Percentiles rank a stretch among this genome's conserved stretches.
phyloP scores from a whole-genome alignment of 768 basidiomycete species.

The Hygrocybe coccinea region DNA sequence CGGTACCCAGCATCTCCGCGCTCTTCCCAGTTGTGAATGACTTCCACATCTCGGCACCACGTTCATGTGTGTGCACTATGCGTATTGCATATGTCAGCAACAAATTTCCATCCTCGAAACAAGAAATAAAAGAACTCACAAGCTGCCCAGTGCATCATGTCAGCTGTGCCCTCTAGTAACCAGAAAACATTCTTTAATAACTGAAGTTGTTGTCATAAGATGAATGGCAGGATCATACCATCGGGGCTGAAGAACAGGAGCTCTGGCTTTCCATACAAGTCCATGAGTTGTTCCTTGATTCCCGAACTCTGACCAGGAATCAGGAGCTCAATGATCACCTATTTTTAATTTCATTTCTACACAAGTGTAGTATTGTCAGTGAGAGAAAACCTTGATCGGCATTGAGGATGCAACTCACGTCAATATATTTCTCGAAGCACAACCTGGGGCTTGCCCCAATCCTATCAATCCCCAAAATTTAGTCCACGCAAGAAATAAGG shows the following conservation, averaged over 20 bases:
- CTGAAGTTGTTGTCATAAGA: not conserved
- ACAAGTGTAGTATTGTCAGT: slow-evolving; percentile 12
- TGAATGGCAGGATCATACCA: slow-evolving; percentile 42
- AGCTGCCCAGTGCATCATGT: slow-evolving; percentile 99
- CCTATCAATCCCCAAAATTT: slow-evolving; percentile 28
- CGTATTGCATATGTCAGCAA: too few relatives aligned
- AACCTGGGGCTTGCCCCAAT: slow-evolving; percentile 77
- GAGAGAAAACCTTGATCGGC: not conserved
- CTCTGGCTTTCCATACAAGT: slow-evolving; percentile 86
- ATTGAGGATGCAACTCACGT: slow-evolving; percentile 49
- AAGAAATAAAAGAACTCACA: slow-evolving; percentile 40
- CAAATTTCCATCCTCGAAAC: slow-evolving; percentile 4
- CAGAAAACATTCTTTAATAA: not conserved
- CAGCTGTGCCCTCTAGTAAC: slow-evolving; percentile 81
- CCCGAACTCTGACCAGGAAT: slow-evolving; percentile 95
- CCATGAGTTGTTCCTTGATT: slow-evolving; percentile 90
- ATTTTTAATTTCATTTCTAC: too few relatives aligned
- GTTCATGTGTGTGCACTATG: slow-evolving; percentile 81
- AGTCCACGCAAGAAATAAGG: too few relatives aligned
- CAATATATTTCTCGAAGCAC: slow-evolving; percentile 98
- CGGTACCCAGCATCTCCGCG: slow-evolving; percentile 83
- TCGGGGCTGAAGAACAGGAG: slow-evolving; percentile 94
- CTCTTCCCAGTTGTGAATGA: slow-evolving; percentile 97
- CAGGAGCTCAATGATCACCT: slow-evolving; percentile 88
- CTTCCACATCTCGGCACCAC: slow-evolving; percentile 98